Base-by-base conservation (phyloP, 768 basidiomycete genomes). In the Steccherinum ochraceum region DNA sequence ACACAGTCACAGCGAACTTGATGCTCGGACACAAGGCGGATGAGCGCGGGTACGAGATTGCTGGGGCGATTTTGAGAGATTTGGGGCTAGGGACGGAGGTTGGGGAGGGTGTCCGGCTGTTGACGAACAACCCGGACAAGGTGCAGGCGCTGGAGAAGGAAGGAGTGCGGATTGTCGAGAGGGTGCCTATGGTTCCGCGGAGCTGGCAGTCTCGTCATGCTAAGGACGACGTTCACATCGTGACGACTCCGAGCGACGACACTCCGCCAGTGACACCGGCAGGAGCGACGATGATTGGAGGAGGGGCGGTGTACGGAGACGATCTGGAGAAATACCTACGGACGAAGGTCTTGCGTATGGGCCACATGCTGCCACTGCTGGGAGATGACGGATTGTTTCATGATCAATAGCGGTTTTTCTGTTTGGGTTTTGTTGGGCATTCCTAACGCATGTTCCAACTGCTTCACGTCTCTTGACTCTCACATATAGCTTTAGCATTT, bases 101-200 rank as follows among this genome's bases (percentile, higher is more conserved):
- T 47, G 73, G 68, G 54, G 78, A 79, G 60, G 80, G 81, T 42
- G 79, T 94, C 48, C 73, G 87, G 50, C 71, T 97, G 56, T 70
- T 99, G 68, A 99, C 96, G 52, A 99, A 99, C 69, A 99, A 99
- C 68, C 96, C 96, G 10, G 94, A 94, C 69, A 99, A 99, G 71
- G 86, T 99, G 40, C 77, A 81, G 55, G 93, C 93, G 42, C 69
- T 98, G 58, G 79, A 86, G 67, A 77, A 74, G 59, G 95, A 97
- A 66, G 89, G 92, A 2, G 75, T 99, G 48, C 69, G 66, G 16
- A 80, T 99, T 18, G 72, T 74, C 3, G 93, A 98, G 67, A 80
- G 93, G 12, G 89, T 97, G 5, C 77, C 89, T 43, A 98, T 99
- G 95, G 83, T 97, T 11, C 96, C 96, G 16, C 75, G 92, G 50